phyloP scores from a whole-genome alignment of 805 yeast genomes.

The Monosporozyma aerobia region DNA sequence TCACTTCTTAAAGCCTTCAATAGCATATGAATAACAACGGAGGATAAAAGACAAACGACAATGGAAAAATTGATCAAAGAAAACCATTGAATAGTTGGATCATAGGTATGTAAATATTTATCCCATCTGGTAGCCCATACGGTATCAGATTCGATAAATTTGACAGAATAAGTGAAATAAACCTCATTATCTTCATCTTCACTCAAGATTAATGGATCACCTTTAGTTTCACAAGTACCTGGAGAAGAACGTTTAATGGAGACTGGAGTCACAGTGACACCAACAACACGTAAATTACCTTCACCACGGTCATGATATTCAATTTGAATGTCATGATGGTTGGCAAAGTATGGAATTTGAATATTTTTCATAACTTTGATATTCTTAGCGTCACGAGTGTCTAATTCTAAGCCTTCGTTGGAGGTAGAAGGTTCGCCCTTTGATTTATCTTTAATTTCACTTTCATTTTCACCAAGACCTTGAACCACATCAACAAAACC shows the following conservation, averaged over 20 bases:
- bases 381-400: slow-evolving; percentile 11
- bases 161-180: slow-evolving; percentile 76
- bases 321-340: slow-evolving; percentile 69
- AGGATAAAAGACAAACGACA: slow-evolving; percentile 66
- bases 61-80: slow-evolving; percentile 80
- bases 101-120: slow-evolving; percentile 82
- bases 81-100: slow-evolving; percentile 93
- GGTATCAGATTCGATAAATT: slow-evolving; percentile 58
- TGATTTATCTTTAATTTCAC: neutral
- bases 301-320: slow-evolving; percentile 75
- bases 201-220: slow-evolving; percentile 39
- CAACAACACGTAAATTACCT: slow-evolving; percentile 76
- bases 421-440: slow-evolving; percentile 4
- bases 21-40: slow-evolving; percentile 70
- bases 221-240: slow-evolving; percentile 25
- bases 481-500: slow-evolving; percentile 53
- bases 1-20: slow-evolving; percentile 75
- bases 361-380: slow-evolving; percentile 11
- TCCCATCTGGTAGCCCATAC: slow-evolving; percentile 99
- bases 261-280: slow-evolving; percentile 67
- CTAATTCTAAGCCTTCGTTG: slow-evolving; percentile 11
- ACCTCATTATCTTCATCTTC: slow-evolving; percentile 48
- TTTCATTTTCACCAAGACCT: neutral
- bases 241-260: slow-evolving; percentile 43
- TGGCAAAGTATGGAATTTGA: slow-evolving; percentile 52